Conservation (phyloP, 2,329 filamentous ascomycete species). For the Xylaria sp. region DNA sequence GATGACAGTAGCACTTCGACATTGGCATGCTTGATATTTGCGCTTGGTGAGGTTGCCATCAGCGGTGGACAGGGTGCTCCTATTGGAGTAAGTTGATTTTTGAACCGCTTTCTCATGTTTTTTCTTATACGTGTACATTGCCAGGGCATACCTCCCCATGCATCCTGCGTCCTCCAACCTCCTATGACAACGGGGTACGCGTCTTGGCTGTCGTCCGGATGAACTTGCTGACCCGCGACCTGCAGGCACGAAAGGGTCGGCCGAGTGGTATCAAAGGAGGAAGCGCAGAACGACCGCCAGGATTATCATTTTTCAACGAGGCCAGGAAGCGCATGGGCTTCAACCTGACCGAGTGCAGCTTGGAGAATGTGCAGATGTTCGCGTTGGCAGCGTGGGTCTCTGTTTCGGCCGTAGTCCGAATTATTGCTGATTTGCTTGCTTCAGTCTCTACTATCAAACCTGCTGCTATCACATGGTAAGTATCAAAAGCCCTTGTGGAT, state of each 20-base stretch:
- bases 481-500: conserved; percentile 23
- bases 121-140: not conserved
- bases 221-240: conserved; percentile 6
- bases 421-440: conserved; percentile 3
- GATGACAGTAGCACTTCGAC: conserved; percentile 53
- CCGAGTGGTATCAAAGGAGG: conserved; percentile 58
- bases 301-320: conserved; percentile 63
- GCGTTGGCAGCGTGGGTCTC: conserved; percentile 55
- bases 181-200: not conserved
- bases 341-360: conserved; percentile 54
- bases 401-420: not conserved
- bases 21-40: conserved; percentile 59
- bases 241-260: conserved; percentile 43
- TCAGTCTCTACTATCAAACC: conserved; percentile 55
- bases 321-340: conserved; percentile 63
- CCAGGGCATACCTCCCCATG: not conserved
- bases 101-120: not conserved
- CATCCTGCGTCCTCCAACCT: not conserved
- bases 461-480: conserved; percentile 54
- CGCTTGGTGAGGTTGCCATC: conserved; percentile 61
- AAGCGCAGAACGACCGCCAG: conserved; percentile 53
- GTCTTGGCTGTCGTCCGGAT: not conserved
- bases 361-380: conserved; percentile 63
- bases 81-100: conserved; percentile 36
- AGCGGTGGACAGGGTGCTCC: conserved; percentile 52